Evolutionary conservation across 1,284 basidiomycete species (phyloP).

Genomic region (Takashimella koratensis): DNA sequence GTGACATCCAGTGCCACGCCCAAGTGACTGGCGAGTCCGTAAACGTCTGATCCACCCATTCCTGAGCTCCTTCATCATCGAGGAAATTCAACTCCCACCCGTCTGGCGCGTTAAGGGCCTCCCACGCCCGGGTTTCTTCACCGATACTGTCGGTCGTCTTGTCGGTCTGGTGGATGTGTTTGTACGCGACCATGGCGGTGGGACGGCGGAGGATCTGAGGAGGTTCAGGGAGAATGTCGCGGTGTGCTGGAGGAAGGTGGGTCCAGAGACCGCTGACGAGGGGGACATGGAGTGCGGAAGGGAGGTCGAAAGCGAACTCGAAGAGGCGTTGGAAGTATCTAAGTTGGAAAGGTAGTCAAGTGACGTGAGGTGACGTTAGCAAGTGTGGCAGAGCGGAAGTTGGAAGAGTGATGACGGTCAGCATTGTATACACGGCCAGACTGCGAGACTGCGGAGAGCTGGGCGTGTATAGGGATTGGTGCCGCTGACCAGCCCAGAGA

Average conservation of each 20-base stretch:
- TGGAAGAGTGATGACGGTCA: too few species aligned
- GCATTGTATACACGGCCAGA: too few species aligned
- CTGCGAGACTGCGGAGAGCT: background rate
- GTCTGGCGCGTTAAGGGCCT: slow-evolving; percentile 23
- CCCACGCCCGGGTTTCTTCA: slow-evolving; percentile 21
- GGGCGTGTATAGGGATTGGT: background rate
- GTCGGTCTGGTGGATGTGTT: slow-evolving; percentile 42
- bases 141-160: slow-evolving; percentile 17
- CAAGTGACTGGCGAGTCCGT: slow-evolving; percentile 19
- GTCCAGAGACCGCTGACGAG: slow-evolving; percentile 13
- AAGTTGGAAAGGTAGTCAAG: background rate
- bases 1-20: slow-evolving; percentile 42
- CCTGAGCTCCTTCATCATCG: slow-evolving; percentile 35
- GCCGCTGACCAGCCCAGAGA: background rate
- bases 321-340: slow-evolving; percentile 24
- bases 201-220: background rate
- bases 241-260: slow-evolving; percentile 19
- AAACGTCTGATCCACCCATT: slow-evolving; percentile 37
- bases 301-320: slow-evolving; percentile 19
- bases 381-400: background rate
- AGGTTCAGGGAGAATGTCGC: slow-evolving; percentile 7
- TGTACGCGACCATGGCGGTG: slow-evolving; percentile 27
- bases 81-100: slow-evolving; percentile 43
- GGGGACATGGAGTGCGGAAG: slow-evolving; percentile 9
- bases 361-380: background rate